Percentiles rank a stretch among this genome's conserved stretches.
Evolutionary conservation across 441 rosid species (phyloP).

Genomic region (Monsonia emarginata): DNA sequence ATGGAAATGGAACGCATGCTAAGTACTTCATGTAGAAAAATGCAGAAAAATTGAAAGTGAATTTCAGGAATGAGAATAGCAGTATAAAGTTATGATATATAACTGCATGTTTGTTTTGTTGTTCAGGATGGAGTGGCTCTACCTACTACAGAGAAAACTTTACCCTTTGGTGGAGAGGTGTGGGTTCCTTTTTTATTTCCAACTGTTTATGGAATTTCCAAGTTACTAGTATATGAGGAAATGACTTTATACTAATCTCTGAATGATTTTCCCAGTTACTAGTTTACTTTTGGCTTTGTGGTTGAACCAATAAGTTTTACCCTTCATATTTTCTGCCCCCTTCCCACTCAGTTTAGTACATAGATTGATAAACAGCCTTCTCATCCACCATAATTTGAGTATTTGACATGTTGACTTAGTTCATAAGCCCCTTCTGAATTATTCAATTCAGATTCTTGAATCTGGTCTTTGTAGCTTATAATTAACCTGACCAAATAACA

Average conservation of each 20-base stretch:
- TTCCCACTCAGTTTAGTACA: too few species aligned
- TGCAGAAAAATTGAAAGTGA: background rate
- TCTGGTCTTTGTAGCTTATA: too few species aligned
- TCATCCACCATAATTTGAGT: too few species aligned
- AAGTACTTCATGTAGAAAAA: background rate
- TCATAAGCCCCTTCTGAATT: too few species aligned
- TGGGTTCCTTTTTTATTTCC: conserved; percentile 18
- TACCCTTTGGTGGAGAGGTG: conserved; percentile 98
- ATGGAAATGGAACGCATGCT: background rate
- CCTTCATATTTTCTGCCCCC: background rate
- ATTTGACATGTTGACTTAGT: too few species aligned
- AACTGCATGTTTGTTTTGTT: conserved; percentile 19
- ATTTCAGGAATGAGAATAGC: background rate
- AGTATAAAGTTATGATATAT: conserved; percentile 13
- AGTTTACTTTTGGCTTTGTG: background rate
- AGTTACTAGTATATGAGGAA: conserved; percentile 6
- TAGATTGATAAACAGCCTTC: too few species aligned
- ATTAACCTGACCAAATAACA: too few species aligned
- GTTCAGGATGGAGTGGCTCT: conserved; percentile 86
- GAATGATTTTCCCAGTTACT: background rate
- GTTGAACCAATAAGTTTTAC: background rate
- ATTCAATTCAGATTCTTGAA: too few species aligned
- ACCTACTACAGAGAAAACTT: conserved; percentile 84
- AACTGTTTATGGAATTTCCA: conserved; percentile 6
- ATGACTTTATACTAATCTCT: conserved; percentile 1